Conservation (phyloP, 129 eudicot genomes). For the Centrapalus pauciflorus region DNA sequence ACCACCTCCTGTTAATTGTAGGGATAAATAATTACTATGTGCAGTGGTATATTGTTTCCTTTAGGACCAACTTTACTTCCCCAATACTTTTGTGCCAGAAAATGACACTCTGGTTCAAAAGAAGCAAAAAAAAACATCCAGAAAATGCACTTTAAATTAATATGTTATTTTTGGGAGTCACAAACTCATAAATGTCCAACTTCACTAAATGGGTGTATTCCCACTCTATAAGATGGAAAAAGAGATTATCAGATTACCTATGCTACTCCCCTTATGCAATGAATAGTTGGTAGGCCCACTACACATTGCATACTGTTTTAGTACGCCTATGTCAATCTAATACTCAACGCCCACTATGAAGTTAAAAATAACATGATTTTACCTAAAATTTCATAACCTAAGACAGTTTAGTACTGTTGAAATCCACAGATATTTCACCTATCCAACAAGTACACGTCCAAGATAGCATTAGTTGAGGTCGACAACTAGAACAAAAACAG, state of each 20-base stretch:
- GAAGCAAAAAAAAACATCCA: background rate
- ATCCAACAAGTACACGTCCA: background rate
- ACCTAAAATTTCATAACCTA: background rate
- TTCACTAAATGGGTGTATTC: too few species aligned
- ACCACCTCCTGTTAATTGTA: background rate
- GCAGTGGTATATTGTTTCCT: background rate
- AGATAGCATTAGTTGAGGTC: constrained; percentile 2
- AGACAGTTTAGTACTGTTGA: background rate
- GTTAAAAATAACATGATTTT: background rate
- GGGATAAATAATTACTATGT: background rate
- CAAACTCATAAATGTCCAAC: too few species aligned
- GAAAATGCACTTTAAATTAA: background rate
- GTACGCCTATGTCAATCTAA: background rate
- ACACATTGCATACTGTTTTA: background rate
- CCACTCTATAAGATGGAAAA: too few species aligned
- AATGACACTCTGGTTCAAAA: background rate
- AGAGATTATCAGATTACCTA: too few species aligned
- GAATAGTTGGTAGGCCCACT: too few species aligned
- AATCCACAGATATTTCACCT: background rate
- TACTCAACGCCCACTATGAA: background rate
- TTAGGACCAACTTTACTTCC: background rate
- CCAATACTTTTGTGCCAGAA: background rate
- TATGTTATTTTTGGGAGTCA: background rate
- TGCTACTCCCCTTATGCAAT: too few species aligned
- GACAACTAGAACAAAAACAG: background rate